Conservation (phyloP, 106 monocot species). For the Narthecium ossifragum region DNA sequence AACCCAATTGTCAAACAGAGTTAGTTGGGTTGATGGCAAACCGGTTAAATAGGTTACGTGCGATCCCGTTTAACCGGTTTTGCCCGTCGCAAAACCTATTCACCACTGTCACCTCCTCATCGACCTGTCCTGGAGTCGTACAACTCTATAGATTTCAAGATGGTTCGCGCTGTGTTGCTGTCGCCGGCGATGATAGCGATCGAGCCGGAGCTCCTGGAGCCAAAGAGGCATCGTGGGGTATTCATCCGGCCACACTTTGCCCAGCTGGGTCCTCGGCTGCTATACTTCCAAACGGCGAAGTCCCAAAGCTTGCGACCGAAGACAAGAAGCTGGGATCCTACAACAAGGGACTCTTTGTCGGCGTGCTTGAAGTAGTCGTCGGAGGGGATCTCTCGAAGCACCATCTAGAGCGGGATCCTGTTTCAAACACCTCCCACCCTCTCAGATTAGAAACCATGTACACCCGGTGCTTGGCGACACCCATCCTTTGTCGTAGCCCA, state of each 20-base stretch:
- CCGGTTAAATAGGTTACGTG: too few relatives aligned
- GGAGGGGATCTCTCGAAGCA: slow-evolving; percentile 49
- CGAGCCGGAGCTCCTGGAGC: slow-evolving; percentile 68
- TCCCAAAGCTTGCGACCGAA: slow-evolving; percentile 56
- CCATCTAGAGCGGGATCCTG: slow-evolving; percentile 52
- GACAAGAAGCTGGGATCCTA: slow-evolving; percentile 81
- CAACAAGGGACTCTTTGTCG: slow-evolving; percentile 86
- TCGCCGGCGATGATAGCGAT: slow-evolving; percentile 79
- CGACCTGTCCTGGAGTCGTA: slow-evolving; percentile 60
- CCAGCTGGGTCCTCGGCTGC: slow-evolving; percentile 62
- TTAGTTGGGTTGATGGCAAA: too few relatives aligned
- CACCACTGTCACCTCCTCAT: too few relatives aligned
- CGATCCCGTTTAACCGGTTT: too few relatives aligned
- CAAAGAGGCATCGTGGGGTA: slow-evolving; percentile 70
- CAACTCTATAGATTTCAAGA: slow-evolving; percentile 61
- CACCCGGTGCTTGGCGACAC: slow-evolving; percentile 65
- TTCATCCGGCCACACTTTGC: slow-evolving; percentile 56
- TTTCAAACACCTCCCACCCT: slow-evolving; percentile 76
- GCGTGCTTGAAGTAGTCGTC: slow-evolving; percentile 74
- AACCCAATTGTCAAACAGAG: too few relatives aligned
- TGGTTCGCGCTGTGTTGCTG: slow-evolving; percentile 27
- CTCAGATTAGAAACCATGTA: slow-evolving; percentile 78
- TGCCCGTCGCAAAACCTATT: too few relatives aligned
- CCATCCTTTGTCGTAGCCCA: slow-evolving; percentile 19
- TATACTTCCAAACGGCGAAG: slow-evolving; percentile 57